Base-by-base conservation (phyloP, 371 early-diverging fungal genomes). In the Mortierella sp. region DNA sequence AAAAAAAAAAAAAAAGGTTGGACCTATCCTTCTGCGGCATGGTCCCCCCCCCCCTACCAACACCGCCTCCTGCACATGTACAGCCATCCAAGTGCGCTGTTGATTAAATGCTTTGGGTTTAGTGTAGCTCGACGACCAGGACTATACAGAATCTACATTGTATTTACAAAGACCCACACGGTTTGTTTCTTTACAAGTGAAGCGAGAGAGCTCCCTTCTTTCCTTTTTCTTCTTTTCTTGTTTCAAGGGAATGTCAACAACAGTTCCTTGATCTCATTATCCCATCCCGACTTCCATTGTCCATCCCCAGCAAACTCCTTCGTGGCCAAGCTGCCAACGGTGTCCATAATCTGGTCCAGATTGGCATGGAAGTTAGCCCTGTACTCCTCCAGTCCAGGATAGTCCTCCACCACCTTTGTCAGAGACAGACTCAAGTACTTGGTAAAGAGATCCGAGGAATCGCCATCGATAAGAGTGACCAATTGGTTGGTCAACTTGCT, bases 251-350 rank as follows among this genome's bases (percentile, higher is more conserved):
- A 73, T 13, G 60, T 68, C 38, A 73, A 41, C 34, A 73, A 39
- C 19, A 64, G 12, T 9, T 45, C 47, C 64, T 67, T 67, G 58
- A 73, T 73, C 14, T 68, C 74, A 60, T 60, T 23, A 52, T 73
- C 74, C 74, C 74, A 73, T 27, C 52, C 48, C 1, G 41, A 43
- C 48, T 41, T 31, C 74, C 74, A 73, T 24, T 64, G 61, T 1
- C 1, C 38, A 21, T 47, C 58, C 2, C 42, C 51, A 16, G 58
- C 72, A 61, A 64, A 65, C 6, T 42, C 30, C 0, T 34, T 43
- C 45, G 61, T 19, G 4, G 51, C 61, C 2, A 13, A 16, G 45
- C 38, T 56, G 27, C n/a, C n/a, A n/a, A 67, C 16, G 6, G 8
- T 12, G 42, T 59, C 74, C 54, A 64, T 18, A 23, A 64, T 41